Evolutionary conservation across 305 asterid species (phyloP).

Genomic region (Fraxinus floribunda): DNA sequence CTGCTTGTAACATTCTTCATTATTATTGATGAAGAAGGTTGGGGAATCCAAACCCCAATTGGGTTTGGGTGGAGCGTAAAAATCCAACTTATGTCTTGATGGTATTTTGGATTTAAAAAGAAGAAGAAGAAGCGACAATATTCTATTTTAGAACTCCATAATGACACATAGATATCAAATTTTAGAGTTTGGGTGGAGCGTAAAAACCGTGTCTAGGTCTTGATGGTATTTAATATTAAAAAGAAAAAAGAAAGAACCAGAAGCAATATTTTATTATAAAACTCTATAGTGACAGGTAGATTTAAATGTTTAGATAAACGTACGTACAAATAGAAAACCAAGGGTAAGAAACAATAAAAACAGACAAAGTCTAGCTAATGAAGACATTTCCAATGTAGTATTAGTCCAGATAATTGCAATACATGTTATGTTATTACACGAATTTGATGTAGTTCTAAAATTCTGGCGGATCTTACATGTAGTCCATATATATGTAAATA

Average conservation of each 20-base stretch:
- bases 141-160: background rate
- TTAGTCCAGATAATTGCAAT: background rate
- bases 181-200: background rate
- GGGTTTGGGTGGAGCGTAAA: background rate
- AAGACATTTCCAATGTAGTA: background rate
- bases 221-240: background rate
- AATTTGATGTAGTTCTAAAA: slow-evolving; percentile 8
- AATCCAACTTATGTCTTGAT: background rate
- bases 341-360: background rate
- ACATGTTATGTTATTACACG: background rate
- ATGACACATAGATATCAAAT: background rate
- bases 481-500: background rate
- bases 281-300: background rate
- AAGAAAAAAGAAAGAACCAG: background rate
- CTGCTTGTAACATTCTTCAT: background rate
- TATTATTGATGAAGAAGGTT: background rate
- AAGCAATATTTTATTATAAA: background rate
- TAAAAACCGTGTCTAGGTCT: background rate
- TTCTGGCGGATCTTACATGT: background rate
- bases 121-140: background rate
- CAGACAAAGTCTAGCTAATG: background rate
- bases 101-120: background rate
- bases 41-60: background rate
- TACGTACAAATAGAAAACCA: background rate
- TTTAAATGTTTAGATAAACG: background rate